These are phyloP conservation scores for Polyplosphaeria fusca DNA, from an alignment of 495 filamentous ascomycete genomes.

Conservation along the genomic window DNA sequence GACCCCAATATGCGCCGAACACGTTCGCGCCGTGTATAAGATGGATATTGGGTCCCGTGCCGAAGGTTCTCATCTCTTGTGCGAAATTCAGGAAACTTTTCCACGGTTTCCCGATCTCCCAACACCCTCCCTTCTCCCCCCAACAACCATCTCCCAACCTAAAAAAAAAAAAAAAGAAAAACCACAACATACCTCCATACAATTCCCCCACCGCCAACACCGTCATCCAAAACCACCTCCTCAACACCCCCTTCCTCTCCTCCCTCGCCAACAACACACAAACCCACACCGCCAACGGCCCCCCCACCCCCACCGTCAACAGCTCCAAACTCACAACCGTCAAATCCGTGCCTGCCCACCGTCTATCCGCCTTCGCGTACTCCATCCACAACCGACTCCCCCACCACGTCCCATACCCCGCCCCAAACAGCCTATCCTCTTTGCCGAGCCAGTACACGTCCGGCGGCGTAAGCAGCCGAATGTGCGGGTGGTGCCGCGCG, in stretches of 20 bases:
- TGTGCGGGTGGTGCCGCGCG: slow-evolving; percentile 22
- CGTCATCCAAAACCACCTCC: slow-evolving; percentile 57
- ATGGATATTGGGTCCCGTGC: no score
- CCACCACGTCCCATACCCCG: slow-evolving; percentile 62
- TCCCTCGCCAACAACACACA: slow-evolving; percentile 28
- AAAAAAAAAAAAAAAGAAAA: not conserved
- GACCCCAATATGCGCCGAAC: not conserved
- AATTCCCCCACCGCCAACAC: slow-evolving; percentile 88
- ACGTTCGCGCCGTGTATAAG: no score
- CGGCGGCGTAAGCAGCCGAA: slow-evolving; percentile 38
- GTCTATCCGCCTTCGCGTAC: slow-evolving; percentile 79
- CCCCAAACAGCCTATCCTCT: slow-evolving; percentile 64
- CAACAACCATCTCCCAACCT: not conserved
- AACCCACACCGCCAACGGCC: slow-evolving; percentile 55
- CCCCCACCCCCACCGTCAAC: slow-evolving; percentile 76
- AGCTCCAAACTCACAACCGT: slow-evolving; percentile 79
- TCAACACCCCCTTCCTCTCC: slow-evolving; percentile 29
- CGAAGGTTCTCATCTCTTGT: no score
- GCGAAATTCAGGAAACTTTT: no score
- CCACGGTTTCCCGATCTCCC: no score
- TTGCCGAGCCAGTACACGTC: slow-evolving; percentile 54
- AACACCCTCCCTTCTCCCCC: no score
- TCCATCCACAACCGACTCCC: slow-evolving; percentile 81
- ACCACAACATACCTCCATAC: slow-evolving; percentile 65
- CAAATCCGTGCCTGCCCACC: slow-evolving; percentile 79